Conservation (phyloP, 139 green algal species). For the Diplosphaera chodatii region DNA sequence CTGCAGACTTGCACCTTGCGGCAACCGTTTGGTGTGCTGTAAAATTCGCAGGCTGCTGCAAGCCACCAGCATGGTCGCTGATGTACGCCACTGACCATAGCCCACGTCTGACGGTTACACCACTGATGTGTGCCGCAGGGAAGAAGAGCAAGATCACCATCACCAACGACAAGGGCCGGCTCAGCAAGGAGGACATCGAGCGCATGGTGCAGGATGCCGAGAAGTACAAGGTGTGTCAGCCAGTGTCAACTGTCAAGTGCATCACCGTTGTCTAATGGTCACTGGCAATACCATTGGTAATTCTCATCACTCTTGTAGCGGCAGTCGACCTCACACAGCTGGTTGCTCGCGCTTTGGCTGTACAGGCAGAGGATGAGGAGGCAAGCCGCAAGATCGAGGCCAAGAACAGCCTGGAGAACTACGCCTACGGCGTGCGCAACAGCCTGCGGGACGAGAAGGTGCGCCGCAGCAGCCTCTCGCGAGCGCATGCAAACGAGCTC, state of each 20-base stretch:
- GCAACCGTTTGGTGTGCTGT: too few species aligned
- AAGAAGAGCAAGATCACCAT: conserved; percentile 97
- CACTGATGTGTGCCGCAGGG: too few species aligned
- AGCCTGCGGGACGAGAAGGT: conserved; percentile 86
- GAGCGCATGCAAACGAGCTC: neutral
- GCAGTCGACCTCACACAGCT: too few species aligned
- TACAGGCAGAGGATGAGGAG: conserved; percentile 94
- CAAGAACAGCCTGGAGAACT: conserved; percentile 91
- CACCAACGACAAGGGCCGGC: conserved; percentile 92
- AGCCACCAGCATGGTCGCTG: too few species aligned
- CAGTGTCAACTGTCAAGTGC: too few species aligned
- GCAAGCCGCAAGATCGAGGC: conserved; percentile 63
- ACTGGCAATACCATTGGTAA: too few species aligned
- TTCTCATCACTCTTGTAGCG: too few species aligned
- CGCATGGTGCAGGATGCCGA: conserved; percentile 89
- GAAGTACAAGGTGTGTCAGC: conserved; percentile 78
- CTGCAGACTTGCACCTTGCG: too few species aligned
- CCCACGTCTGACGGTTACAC: too few species aligned
- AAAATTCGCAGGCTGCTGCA: too few species aligned
- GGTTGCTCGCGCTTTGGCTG: neutral
- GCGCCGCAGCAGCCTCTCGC: neutral
- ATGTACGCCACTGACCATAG: too few species aligned
- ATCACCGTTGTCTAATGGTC: too few species aligned
- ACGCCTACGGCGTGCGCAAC: conserved; percentile 86
- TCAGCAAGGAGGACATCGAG: conserved; percentile 94